Base-by-base conservation (phyloP, 164 flowering plant genomes). In the Chimonanthus salicifolius region DNA sequence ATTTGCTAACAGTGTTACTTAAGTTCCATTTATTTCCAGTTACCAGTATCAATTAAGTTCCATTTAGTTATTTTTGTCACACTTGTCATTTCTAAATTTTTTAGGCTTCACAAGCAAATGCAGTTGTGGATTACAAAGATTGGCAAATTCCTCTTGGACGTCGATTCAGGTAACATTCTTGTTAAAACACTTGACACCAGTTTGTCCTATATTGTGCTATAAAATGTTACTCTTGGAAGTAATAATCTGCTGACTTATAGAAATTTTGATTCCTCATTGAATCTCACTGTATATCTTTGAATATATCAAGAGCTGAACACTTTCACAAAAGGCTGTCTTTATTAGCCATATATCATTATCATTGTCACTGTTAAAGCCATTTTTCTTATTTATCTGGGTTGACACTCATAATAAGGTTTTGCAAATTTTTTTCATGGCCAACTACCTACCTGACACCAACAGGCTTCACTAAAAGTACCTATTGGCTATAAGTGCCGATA, bases 61-160 rank as follows among this genome's bases (percentile, higher is more conserved):
- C 13, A 51, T 10, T 9, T 51, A 51, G 58, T 11, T 51, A 9
- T 10, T 51, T 33, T 33, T 33, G 33, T 51, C 3, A 51, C 58
- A n/a, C 10, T 44, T 3, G 4, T 65, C n/a, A 45, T 45, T 44
- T 65, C 47, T 21, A 21, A 33, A 7, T 11, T 60, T 71, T 72
- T 62, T 80, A 94, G 98, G 94, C 92, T 49, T 91, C 97, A 70
- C 83, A 90, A 78, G 85, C 77, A 77, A 89, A 87, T 76, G 15
- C 75, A 81, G 97, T 90, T 64, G 89, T 94, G 71, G 97, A 92
- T 75, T 92, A 88, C 84, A 94, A 90, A 82, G 97, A 94, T 80
- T 92, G 99, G 99, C 97, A 94, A 81, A 87, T 94, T 75, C 94
- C 97, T 78, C 89, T 92, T 76, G 97, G 99, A 43, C 94, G 97